Evolutionary conservation across 306 rosid species (phyloP), one percentile per base, ranked within the genome.

Genomic region (Clitoria ternatea): DNA sequence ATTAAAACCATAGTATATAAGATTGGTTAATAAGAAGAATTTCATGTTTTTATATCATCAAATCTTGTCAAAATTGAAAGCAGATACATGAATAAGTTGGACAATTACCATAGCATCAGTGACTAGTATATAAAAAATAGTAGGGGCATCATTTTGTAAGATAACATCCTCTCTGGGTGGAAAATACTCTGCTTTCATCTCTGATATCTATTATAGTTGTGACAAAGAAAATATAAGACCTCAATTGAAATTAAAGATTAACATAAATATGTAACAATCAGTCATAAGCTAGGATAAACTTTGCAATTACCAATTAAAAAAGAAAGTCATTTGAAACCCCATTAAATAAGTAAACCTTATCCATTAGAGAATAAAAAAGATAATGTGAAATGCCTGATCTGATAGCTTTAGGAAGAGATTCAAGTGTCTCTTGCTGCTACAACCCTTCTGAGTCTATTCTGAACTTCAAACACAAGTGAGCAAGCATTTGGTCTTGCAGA

Each of bases 131-230:
- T 95, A 95, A 76, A 95, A 91, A 66, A 91, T 96, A 36, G 97
- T 95, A 4, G 99, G 97, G 14, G 97, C 96, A 81, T 95, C 99
- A 15, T 91, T 91, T 85, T 95, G 96, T 80, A 95, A 85, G 77
- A 95, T 89, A 26, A 95, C 90, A 72, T 95, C 99, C 78, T 95
- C 99, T 74, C 83, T 95, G 13, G 97, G 99, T 15, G 99, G 99
- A 82, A 95, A 95, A 39, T 91, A 95, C 85, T 95, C 99, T 0
- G 99, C 92, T 76, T 95, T 95, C 99, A 89, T 95, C 89, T 94
- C 99, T 0, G 97, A 91, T 22, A 94, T 97, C 97, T 94, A 30
- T 65, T 24, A 20, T 42, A 61, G 24, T 61, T 10, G 27, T 35
- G 56, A 26, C 17, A 64, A 71, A 67, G 37, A 64, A 70, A 66